A percentile compares a stretch with the other conserved stretches of the same genome.
phyloP scores from a whole-genome alignment of 2,329 filamentous ascomycete genomes.

The Sphaceloma murrayae region DNA sequence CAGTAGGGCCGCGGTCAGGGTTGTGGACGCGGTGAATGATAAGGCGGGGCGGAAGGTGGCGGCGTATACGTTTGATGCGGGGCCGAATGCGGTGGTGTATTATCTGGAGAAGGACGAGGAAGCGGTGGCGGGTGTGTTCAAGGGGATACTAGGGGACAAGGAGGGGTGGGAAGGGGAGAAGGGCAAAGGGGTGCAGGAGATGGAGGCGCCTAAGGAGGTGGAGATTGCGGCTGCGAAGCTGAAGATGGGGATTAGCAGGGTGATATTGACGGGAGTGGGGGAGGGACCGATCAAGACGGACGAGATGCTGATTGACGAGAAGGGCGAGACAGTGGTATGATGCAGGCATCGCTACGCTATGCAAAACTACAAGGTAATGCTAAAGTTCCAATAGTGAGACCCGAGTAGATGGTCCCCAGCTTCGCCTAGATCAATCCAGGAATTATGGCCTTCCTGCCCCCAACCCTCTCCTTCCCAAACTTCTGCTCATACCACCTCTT shows the following conservation, averaged over 20 bases:
- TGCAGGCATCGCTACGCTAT: slow-evolving; percentile 6
- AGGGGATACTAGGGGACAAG: slow-evolving; percentile 52
- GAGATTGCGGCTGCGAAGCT: slow-evolving; percentile 50
- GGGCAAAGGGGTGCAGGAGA: slow-evolving; percentile 44
- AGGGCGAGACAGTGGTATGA: slow-evolving; percentile 39
- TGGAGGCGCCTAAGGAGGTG: slow-evolving; percentile 49
- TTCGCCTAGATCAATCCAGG: slow-evolving; percentile 44
- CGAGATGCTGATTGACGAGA: slow-evolving; percentile 62
- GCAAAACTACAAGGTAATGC: too few relatives aligned
- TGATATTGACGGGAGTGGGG: slow-evolving; percentile 86
- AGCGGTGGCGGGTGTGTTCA: slow-evolving; percentile 68
- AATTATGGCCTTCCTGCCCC: slow-evolving; percentile 63
- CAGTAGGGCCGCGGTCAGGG: slow-evolving; percentile 72
- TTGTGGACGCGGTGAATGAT: slow-evolving; percentile 81
- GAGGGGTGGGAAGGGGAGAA: slow-evolving; percentile 59
- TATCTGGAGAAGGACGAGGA: slow-evolving; percentile 72
- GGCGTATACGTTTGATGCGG: slow-evolving; percentile 95
- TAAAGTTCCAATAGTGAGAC: too few relatives aligned
- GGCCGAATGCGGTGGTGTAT: slow-evolving; percentile 94
- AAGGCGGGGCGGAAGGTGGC: slow-evolving; percentile 69
- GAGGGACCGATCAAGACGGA: slow-evolving; percentile 77
- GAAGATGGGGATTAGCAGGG: slow-evolving; percentile 70
- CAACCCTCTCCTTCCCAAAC: slow-evolving; percentile 78
- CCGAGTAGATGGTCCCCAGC: neutral
- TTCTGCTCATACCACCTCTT: slow-evolving; percentile 76